Conservation (phyloP, 2,329 filamentous ascomycete genomes). For the Xylaria multiplex region DNA sequence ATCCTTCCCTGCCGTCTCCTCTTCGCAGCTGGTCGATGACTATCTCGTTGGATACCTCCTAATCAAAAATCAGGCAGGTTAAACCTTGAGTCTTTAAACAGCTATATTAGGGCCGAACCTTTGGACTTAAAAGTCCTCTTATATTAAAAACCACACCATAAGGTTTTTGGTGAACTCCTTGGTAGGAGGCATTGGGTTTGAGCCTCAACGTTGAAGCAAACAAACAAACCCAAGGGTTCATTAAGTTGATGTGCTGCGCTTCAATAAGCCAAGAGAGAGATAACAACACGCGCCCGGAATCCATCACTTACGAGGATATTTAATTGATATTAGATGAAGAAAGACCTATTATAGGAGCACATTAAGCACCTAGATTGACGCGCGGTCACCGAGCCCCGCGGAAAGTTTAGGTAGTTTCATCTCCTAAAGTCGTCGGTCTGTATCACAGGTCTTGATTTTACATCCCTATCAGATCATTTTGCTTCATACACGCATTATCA, state of each 20-base stretch:
- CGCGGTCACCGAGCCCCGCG: not conserved
- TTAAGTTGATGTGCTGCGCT: not conserved
- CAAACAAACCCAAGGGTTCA: not conserved
- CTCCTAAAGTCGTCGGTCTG: not conserved
- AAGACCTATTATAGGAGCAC: not conserved
- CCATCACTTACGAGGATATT: not conserved
- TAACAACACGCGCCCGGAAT: not conserved
- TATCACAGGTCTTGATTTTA: not conserved
- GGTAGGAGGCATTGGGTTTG: not conserved
- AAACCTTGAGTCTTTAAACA: conserved; percentile 3
- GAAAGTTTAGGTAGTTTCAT: conserved; percentile 4
- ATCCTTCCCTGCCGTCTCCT: not conserved
- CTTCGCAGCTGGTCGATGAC: not conserved
- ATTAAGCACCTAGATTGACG: not conserved
- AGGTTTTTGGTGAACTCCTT: not conserved
- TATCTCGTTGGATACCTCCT: not conserved
- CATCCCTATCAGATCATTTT: not conserved
- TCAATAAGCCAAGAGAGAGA: not conserved
- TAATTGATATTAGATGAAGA: not conserved
- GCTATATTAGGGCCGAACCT: not conserved
- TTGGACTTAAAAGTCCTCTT: not conserved
- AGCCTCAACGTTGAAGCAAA: not conserved
- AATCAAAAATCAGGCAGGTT: not conserved
- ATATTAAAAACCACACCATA: not conserved
- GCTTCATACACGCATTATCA: not conserved